phyloP scores from a whole-genome alignment of 306 rosid genomes.

The Quercus aquifolioides region DNA sequence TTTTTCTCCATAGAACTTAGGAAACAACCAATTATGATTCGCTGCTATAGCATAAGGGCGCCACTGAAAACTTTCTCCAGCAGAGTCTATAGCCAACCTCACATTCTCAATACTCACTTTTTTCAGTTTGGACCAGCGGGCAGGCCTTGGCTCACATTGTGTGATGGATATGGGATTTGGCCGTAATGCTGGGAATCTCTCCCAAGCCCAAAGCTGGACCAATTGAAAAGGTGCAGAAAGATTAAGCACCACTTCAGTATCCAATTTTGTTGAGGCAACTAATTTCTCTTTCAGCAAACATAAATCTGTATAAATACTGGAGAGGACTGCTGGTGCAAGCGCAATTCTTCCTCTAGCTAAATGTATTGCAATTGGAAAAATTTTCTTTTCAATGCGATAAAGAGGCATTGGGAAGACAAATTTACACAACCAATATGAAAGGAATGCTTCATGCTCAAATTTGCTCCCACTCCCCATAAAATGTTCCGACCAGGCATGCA shows the following conservation, averaged over 20 bases:
- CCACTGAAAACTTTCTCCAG: conserved; percentile 34
- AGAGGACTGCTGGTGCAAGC: conserved; percentile 2
- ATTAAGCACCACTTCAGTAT: neutral
- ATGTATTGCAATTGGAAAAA: neutral
- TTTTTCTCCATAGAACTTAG: conserved; percentile 1
- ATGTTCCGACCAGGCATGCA: neutral
- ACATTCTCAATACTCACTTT: neutral
- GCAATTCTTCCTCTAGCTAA: conserved; percentile 20
- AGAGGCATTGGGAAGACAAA: neutral
- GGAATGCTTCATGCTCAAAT: neutral
- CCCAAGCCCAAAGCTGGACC: conserved; percentile 53
- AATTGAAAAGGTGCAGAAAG: conserved; percentile 43
- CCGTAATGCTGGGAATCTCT: conserved; percentile 36
- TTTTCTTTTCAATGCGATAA: neutral
- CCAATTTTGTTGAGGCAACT: neutral
- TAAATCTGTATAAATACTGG: conserved; percentile 17
- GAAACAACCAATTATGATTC: conserved; percentile 3
- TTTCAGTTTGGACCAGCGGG: conserved; percentile 14
- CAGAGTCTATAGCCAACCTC: conserved; percentile 7
- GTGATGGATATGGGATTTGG: neutral
- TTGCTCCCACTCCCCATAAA: neutral
- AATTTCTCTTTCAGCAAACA: neutral
- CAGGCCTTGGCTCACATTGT: conserved; percentile 15
- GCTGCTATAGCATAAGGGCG: conserved; percentile 31
- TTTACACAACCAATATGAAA: neutral